phyloP scores from a whole-genome alignment of 768 basidiomycete species.

The Naganishia vaughanmartiniae region DNA sequence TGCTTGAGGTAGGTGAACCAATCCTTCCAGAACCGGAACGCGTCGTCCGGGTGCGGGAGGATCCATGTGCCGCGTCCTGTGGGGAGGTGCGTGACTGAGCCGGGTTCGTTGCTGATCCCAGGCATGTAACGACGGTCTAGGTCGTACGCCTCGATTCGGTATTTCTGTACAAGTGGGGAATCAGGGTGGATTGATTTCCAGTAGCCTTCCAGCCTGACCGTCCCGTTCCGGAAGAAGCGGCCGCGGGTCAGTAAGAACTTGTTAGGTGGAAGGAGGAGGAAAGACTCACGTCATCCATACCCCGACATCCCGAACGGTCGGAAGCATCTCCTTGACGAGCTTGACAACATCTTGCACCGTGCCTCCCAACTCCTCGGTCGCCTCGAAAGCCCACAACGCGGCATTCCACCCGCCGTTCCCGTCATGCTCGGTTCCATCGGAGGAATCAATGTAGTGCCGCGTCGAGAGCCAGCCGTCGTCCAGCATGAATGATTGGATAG shows the following conservation, averaged over 20 bases:
- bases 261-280: background rate
- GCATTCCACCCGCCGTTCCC: background rate
- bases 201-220: constrained; percentile 38
- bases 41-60: constrained; percentile 37
- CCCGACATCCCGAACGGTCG: constrained; percentile 30
- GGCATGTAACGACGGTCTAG: constrained; percentile 15
- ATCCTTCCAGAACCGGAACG: constrained; percentile 41
- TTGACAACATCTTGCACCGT: constrained; percentile 27
- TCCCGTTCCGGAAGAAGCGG: background rate
- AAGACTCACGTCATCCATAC: constrained; percentile 40
- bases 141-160: constrained; percentile 32
- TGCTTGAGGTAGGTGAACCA: constrained; percentile 36
- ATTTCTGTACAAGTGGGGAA: constrained; percentile 32
- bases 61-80: constrained; percentile 29
- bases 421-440: background rate
- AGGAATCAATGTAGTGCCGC: constrained; percentile 31
- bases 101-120: constrained; percentile 32
- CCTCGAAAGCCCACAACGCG: constrained; percentile 30
- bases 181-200: constrained; percentile 39
- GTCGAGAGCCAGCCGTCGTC: constrained; percentile 42
- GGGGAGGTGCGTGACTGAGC: constrained; percentile 23
- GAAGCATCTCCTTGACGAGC: background rate
- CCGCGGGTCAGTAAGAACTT: background rate
- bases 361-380: constrained; percentile 26
- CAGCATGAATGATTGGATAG: constrained; percentile 42